Conservation (phyloP, 495 filamentous ascomycete genomes). For the Neurospora sp. region DNA sequence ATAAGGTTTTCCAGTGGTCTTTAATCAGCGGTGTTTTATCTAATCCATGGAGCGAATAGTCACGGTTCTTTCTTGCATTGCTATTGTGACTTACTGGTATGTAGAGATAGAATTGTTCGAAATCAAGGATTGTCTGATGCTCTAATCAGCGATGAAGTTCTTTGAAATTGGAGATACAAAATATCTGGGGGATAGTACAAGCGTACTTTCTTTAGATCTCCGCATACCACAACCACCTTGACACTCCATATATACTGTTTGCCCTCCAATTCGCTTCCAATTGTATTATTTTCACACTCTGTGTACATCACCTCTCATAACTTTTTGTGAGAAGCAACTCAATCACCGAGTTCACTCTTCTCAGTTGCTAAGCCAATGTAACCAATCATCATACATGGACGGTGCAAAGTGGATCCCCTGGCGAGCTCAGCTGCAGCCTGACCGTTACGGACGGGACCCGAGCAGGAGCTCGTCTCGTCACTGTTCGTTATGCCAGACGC, state of each 20-base stretch:
- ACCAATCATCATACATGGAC: background rate
- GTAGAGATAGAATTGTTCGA: background rate
- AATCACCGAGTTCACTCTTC: background rate
- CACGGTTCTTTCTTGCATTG: background rate
- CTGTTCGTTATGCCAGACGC: background rate
- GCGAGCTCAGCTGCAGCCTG: background rate
- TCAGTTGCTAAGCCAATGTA: background rate
- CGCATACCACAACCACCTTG: background rate
- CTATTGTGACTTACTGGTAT: background rate
- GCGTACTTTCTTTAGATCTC: background rate
- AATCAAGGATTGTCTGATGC: background rate
- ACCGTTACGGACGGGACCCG: background rate
- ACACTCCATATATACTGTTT: background rate
- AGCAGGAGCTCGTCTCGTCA: background rate
- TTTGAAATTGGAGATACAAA: background rate
- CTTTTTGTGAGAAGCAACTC: background rate
- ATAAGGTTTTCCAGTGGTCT: background rate
- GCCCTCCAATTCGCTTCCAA: background rate
- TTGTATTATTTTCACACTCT: background rate
- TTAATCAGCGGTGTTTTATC: background rate
- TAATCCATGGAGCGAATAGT: background rate
- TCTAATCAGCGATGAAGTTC: background rate
- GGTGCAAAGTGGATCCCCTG: background rate
- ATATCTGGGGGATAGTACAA: background rate
- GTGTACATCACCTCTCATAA: background rate